Base-by-base conservation (phyloP, 75 land plant species). In the Cunninghamia lanceolata region DNA sequence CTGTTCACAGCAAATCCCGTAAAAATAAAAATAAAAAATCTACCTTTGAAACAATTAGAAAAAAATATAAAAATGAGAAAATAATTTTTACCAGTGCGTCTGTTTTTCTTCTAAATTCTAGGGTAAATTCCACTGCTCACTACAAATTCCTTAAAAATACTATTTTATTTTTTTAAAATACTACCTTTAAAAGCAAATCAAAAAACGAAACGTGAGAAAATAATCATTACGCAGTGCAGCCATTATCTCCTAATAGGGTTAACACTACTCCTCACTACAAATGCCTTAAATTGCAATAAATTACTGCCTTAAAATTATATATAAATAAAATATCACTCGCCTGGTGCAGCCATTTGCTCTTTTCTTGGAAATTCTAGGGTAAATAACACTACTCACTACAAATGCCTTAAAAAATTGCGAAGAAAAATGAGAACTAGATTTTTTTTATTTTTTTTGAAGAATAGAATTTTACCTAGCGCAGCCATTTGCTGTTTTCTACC, bases 401-500 rank as follows among this genome's bases (percentile, higher is more conserved):
- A 66, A 66, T 66, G 70, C 70, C 28, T 25, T 28, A 8, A 66
- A 66, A 63, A 63, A 54, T 14, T 0, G 59, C 3, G 10, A 14
- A 54, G 17, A 54, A 79, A 28, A 25, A 13, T 30, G 80, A 35
- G 6, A n/a, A 25, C 6, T 38, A 79, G 3, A 79, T 0, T 4
- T 5, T 14, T n/a, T n/a, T n/a, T n/a, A n/a, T n/a, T n/a, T n/a
- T n/a, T n/a, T n/a, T n/a, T n/a, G n/a, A n/a, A n/a, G n/a, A n/a
- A n/a, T n/a, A n/a, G n/a, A 83, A 83, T 6, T 89, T 83, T 54
- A 92, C 93, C 91, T 35, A 90, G 87, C 4, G 93, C 82, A 83
- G 91, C 90, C 75, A 92, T 70, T 63, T 87, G 93, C 46, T 92
- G 93, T 75, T 90, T 90, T 83, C 83, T 92, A 46, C 93, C 93